Percentiles rank a stretch among this genome's conserved stretches.
phyloP scores from a whole-genome alignment of 352 stramenopile species.

The Globisporangium perplexum region DNA sequence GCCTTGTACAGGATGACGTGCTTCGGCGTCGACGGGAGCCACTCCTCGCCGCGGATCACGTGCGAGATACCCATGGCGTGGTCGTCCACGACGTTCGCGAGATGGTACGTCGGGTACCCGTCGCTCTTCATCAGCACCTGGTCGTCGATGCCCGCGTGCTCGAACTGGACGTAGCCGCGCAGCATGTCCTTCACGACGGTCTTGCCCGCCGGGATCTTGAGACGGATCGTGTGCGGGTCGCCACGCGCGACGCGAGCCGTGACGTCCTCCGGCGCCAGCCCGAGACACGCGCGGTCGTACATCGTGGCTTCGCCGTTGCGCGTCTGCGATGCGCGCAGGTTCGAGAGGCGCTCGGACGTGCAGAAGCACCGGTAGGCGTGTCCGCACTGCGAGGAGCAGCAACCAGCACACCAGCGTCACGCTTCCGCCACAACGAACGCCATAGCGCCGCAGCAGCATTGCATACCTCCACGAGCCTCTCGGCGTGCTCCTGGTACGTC shows the following conservation, averaged over 20 bases:
- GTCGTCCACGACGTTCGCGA: conserved; percentile 96
- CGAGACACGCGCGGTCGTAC: conserved; percentile 96
- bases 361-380: conserved; percentile 98
- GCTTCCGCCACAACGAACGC: not conserved
- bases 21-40: conserved; percentile 89
- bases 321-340: conserved; percentile 86
- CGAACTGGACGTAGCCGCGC: conserved; percentile 91
- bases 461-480: conserved; percentile 79
- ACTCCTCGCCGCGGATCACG: conserved; percentile 96
- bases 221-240: conserved; percentile 90
- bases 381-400: conserved; percentile 37
- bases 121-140: conserved; percentile 93
- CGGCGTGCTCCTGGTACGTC: conserved; percentile 91
- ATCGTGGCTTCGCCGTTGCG: conserved; percentile 90
- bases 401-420: not conserved
- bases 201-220: conserved; percentile 93
- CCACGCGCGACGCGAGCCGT: conserved; percentile 82
- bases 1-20: conserved; percentile 89
- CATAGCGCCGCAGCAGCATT: not conserved
- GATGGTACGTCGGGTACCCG: conserved; percentile 91
- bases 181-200: conserved; percentile 95
- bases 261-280: conserved; percentile 88
- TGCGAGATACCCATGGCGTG: conserved; percentile 96
- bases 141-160: conserved; percentile 87
- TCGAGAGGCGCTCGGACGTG: conserved; percentile 92